Conservation (phyloP, 2,329 filamentous ascomycete species). For the Chaetomiaceae sp. region DNA sequence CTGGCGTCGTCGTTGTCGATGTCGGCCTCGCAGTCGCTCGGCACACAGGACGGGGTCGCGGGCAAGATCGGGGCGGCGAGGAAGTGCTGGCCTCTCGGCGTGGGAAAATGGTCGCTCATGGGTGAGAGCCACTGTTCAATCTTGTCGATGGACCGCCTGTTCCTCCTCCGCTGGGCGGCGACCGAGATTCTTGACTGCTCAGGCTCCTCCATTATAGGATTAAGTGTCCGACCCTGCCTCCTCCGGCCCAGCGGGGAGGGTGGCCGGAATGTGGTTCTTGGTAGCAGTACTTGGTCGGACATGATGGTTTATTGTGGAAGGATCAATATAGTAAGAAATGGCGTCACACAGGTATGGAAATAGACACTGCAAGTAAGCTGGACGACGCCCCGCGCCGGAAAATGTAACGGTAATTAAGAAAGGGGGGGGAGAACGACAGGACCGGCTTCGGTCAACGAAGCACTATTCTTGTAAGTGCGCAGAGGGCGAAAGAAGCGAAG, state of each 20-base stretch:
- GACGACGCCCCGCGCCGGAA: constrained; percentile 33
- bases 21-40: constrained; percentile 46
- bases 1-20: constrained; percentile 37
- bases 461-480: constrained; percentile 31
- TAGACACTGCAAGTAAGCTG: constrained; percentile 27
- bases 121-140: constrained; percentile 57
- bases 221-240: constrained; percentile 48
- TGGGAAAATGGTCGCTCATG: constrained; percentile 64
- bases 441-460: constrained; percentile 46
- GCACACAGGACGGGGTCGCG: constrained; percentile 54
- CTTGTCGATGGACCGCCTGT: constrained; percentile 42
- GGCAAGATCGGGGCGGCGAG: constrained; percentile 59
- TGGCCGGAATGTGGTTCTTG: constrained; percentile 41
- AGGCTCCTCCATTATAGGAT: constrained; percentile 60
- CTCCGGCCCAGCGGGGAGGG: constrained; percentile 54
- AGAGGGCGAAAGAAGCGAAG: constrained; percentile 32
- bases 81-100: constrained; percentile 63
- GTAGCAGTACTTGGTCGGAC: constrained; percentile 42
- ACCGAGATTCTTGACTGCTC: constrained; percentile 32
- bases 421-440: constrained; percentile 37
- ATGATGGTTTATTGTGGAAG: constrained; percentile 42
- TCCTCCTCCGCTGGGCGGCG: constrained; percentile 30
- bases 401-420: constrained; percentile 28
- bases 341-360: constrained; percentile 27
- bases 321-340: constrained; percentile 17